A percentile compares a stretch with the other conserved stretches of the same genome.
Evolutionary conservation across 1,284 basidiomycete genomes (phyloP).

Genomic region (Moesziomyces sp.): DNA sequence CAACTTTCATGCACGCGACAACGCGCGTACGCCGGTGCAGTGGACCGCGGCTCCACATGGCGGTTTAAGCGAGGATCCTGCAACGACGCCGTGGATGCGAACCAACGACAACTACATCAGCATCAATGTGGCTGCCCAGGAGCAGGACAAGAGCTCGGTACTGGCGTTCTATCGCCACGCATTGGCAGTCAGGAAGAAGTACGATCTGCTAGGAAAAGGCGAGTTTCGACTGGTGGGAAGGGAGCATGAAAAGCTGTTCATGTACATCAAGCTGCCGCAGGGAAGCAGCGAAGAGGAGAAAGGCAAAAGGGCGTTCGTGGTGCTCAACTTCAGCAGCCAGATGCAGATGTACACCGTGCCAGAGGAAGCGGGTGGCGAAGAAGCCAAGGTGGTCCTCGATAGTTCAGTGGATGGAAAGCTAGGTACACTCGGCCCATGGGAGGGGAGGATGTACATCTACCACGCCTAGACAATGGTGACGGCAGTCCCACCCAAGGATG

Average conservation of each 20-base stretch:
- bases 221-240: conserved; percentile 72
- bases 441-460: conserved; percentile 35
- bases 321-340: conserved; percentile 39
- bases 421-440: conserved; percentile 23
- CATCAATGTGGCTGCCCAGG: conserved; percentile 75
- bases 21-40: conserved; percentile 77
- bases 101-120: conserved; percentile 76
- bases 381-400: conserved; percentile 16
- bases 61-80: conserved; percentile 74
- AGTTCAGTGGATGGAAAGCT: conserved; percentile 4
- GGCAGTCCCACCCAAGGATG: too few species aligned
- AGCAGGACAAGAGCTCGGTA: conserved; percentile 72
- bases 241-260: conserved; percentile 72
- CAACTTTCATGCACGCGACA: conserved; percentile 77
- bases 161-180: conserved; percentile 74
- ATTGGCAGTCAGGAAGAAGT: conserved; percentile 73
- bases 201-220: conserved; percentile 74
- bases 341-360: conserved; percentile 24
- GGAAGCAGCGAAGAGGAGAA: conserved; percentile 65
- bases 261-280: conserved; percentile 70
- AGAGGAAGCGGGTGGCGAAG: conserved; percentile 18
- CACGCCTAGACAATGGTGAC: neutral
- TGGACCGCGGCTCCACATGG: conserved; percentile 74
- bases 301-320: conserved; percentile 21
- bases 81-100: conserved; percentile 77